Evolutionary conservation across 2,329 filamentous ascomycete species (phyloP).

Genomic region (Paramyrothecium roridum): DNA sequence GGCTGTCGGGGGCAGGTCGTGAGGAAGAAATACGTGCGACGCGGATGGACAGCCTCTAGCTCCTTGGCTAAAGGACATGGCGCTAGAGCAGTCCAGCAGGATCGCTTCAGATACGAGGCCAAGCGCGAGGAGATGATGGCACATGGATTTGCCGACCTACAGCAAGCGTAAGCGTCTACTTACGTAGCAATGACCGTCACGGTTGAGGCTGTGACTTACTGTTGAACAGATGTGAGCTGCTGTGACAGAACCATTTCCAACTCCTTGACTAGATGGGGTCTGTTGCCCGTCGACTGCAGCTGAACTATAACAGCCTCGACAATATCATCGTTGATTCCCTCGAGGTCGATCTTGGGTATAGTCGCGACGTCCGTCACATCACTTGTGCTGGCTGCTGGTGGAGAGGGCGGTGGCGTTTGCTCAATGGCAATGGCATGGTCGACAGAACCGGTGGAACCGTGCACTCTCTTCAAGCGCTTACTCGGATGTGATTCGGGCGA

Average conservation of each 20-base stretch:
- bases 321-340: conserved; percentile 90
- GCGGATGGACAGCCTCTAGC: conserved; percentile 85
- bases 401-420: conserved; percentile 62
- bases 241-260: conserved; percentile 76
- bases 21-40: conserved; percentile 94
- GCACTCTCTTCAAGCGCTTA: conserved; percentile 78
- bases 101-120: conserved; percentile 82
- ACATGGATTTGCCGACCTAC: conserved; percentile 89
- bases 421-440: conserved; percentile 74
- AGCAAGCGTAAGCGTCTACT: conserved; percentile 21
- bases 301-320: conserved; percentile 87
- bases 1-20: conserved; percentile 83
- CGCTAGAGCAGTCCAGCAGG: conserved; percentile 71
- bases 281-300: conserved; percentile 84
- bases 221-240: conserved; percentile 79
- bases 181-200: conserved; percentile 8
- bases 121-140: conserved; percentile 93
- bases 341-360: conserved; percentile 53
- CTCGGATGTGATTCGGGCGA: conserved; percentile 36
- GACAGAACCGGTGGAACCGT: conserved; percentile 45
- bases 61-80: conserved; percentile 92
- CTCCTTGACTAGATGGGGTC: conserved; percentile 93
- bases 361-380: conserved; percentile 20
- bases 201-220: conserved; percentile 58
- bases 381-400: conserved; percentile 23